These are phyloP conservation scores for Ligustrum vulgare DNA, from an alignment of 257 asterid genomes.

Conservation along the genomic window DNA sequence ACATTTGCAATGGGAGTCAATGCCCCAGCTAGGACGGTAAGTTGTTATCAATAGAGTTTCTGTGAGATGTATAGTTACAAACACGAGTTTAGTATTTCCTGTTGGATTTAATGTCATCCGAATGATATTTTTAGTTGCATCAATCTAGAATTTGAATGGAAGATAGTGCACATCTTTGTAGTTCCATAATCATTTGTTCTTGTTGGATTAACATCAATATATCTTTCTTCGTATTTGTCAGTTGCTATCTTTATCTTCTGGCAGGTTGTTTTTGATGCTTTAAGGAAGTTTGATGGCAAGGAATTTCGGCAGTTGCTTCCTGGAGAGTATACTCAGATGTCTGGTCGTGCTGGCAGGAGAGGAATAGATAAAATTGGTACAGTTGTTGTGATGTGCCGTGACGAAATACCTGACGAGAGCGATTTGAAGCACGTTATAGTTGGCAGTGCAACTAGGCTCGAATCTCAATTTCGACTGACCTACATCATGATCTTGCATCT, in stretches of 20 bases:
- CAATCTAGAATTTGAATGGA: background rate
- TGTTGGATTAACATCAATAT: constrained; percentile 17
- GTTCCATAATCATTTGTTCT: background rate
- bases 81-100: constrained; percentile 13
- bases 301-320: constrained; percentile 89
- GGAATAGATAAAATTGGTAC: constrained; percentile 98
- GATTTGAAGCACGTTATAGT: constrained; percentile 78
- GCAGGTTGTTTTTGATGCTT: constrained; percentile 92
- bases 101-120: background rate
- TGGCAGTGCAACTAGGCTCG: constrained; percentile 90
- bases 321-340: constrained; percentile 99
- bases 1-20: constrained; percentile 99
- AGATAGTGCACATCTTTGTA: background rate
- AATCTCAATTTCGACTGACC: constrained; percentile 95
- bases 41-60: constrained; percentile 26
- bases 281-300: constrained; percentile 93
- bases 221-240: constrained; percentile 9
- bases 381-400: constrained; percentile 89
- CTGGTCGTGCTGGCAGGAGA: constrained; percentile 99
- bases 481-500: constrained; percentile 98
- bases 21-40: constrained; percentile 98
- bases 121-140: constrained; percentile 18
- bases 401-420: constrained; percentile 81
- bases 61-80: constrained; percentile 17
- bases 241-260: constrained; percentile 30